Evolutionary conservation across 2,329 filamentous ascomycete species (phyloP), one percentile per base, ranked within the genome.

Genomic region (Talaromyces sp.): DNA sequence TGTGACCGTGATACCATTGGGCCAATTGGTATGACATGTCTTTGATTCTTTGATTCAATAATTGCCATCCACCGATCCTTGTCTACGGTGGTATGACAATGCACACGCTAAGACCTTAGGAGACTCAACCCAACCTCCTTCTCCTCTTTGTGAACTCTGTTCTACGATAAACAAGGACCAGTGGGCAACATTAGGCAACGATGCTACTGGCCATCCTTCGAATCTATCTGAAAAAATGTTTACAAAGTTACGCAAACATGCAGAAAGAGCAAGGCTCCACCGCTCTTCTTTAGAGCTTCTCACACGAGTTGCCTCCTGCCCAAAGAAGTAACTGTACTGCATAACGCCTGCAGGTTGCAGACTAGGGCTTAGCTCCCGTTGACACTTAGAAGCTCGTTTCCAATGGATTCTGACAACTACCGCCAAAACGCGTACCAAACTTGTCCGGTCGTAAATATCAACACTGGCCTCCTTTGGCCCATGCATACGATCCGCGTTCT

Each of bases 401-500:
- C 61, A 65, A 61, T 61, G 40, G 40, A 64, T 63, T 33, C 18
- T 54, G 44, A 42, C 42, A 14, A 63, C 39, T 33, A 14, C 14
- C 50, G 56, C 62, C 35, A 42, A 40, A 64, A 61, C 62, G 52
- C 54, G 58, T 54, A 56, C 58, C 62, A 61, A 55, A 35, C 23
- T 64, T 60, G 23, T 33, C 59, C 35, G 56, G 50, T 50, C 52
- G 55, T 48, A 21, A 39, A 61, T 60, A 60, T 48, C 61, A 64
- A 64, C 52, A 46, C 44, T 37, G 58, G 35, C 55, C 40, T 57
- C 35, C 59, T 61, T 46, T 16, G 31, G 52, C 57, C 42, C 44
- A 64, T 64, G 58, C 59, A 61, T 64, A 40, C 46, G 62, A 55
- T 54, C 35, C 44, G 50, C 44, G 37, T 58, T 18, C 52, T 58